These are phyloP conservation scores for Tylopilus cervinicoccineus DNA, from an alignment of 768 basidiomycete species.

Conservation along the genomic window DNA sequence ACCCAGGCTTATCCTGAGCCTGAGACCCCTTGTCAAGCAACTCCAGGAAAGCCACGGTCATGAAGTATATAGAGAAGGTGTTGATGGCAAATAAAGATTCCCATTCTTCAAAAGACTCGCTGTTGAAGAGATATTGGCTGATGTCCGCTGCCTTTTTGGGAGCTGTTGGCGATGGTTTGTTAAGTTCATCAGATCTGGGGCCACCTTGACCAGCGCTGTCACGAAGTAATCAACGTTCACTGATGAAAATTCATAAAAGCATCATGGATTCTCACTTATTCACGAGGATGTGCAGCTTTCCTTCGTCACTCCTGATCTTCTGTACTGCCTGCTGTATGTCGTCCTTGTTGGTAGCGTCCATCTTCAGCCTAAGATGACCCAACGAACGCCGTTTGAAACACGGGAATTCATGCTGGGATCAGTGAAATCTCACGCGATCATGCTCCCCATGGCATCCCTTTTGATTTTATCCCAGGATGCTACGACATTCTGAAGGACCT, in stretches of 20 bases:
- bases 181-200: constrained; percentile 56
- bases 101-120: constrained; percentile 65
- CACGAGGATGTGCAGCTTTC: constrained; percentile 72
- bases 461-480: constrained; percentile 42
- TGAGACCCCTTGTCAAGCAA: constrained; percentile 69
- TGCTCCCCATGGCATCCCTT: constrained; percentile 37
- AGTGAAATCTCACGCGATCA: constrained; percentile 53
- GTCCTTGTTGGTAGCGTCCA: constrained; percentile 70
- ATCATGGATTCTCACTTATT: constrained; percentile 58
- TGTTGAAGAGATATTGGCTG: constrained; percentile 65
- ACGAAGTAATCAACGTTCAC: neutral
- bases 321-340: constrained; percentile 59
- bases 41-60: constrained; percentile 72
- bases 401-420: neutral
- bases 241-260: neutral
- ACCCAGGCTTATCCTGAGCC: constrained; percentile 53
- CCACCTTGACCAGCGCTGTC: constrained; percentile 72
- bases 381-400: neutral
- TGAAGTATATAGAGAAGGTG: constrained; percentile 73
- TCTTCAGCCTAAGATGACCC: constrained; percentile 42
- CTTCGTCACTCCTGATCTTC: constrained; percentile 38
- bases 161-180: constrained; percentile 51
- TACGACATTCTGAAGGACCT: constrained; percentile 58
- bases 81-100: constrained; percentile 62
- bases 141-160: constrained; percentile 61